Base-by-base conservation (phyloP, 345 rosid genomes). In the Salix koriyanagi region DNA sequence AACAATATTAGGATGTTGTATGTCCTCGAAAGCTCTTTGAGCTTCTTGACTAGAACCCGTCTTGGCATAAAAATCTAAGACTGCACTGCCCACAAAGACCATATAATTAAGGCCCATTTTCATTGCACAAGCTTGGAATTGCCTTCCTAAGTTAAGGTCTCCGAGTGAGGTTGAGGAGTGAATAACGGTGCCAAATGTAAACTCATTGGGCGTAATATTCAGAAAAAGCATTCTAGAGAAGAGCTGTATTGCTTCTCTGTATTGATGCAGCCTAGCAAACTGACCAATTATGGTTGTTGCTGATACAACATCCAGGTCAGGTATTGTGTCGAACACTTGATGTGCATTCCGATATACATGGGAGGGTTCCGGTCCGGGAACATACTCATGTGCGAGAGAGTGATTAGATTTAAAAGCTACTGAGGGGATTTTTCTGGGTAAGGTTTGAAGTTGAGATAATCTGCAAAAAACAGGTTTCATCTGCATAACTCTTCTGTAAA, bases 61-160 rank as follows among this genome's bases (percentile, higher is more conserved):
- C 88, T 94, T 90, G 72, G 86, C 88, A 70, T 91, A 89, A 69
- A 77, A 79, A 83, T 92, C 88, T 46, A 91, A 76, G 80, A 87
- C 76, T 32, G 90, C 89, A 76, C 91, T 90, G 30, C 92, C 96
- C 23, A 91, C 97, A 73, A 86, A 94, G 21, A 94, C 94, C 71
- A 83, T 87, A 2, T 89, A 85, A n/a, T 79, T 71, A 19, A 89
- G 88, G 19, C 96, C 97, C 79, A 86, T 79, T 84, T 86, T 90
- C 74, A 84, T 72, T 2, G 96, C 89, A 79, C 48, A 85, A 26
- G 82, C 84, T 78, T 94, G 98, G 60, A 91, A 84, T 81, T 92
- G 93, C 82, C 78, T 89, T 4, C 93, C 87, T 42, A 84, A 65
- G 50, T 69, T 21, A 67, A 91, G 71, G 82, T 92, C 90, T 65